Evolutionary conservation across 2,329 filamentous ascomycete genomes (phyloP), one percentile per base, ranked within the genome.

Genomic region (Aspergillus melleus): DNA sequence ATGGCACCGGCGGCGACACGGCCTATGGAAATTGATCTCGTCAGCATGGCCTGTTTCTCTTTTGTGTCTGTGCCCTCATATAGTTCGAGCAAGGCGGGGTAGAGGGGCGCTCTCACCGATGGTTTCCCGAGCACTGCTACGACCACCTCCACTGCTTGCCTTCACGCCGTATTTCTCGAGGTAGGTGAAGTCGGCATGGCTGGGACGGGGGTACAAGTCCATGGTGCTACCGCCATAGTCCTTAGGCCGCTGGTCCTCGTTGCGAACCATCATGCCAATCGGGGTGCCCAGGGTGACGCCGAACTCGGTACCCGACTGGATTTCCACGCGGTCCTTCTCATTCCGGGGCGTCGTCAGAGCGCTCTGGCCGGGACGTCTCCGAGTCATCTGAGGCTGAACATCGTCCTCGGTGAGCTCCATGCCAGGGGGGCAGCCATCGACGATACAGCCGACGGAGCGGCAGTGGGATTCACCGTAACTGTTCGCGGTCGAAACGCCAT

Each of bases 131-230:
- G 95, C 95, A 74, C 89, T 93, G 74, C 90, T 93, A 63, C 95
- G 86, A 56, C 95, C 94, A 68, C 95, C 94, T 60, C 95, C 94
- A 62, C 88, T 92, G 74, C 87, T 91, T 42, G 95, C 92, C 82
- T 96, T 96, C 68, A 96, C 88, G 59, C 94, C 94, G 76, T 99
- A 99, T 81, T 98, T 98, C 77, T 96, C 91, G 62, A 96, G 84
- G 80, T 98, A 98, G 61, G 95, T 98, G 86, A 90, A 97, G 79
- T 98, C 94, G 61, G 95, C 94, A 79, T 98, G 95, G 74, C 88
- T 92, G 39, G 94, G 95, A 54, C 95, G 86, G 4, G 95, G 95
- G 83, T 90, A 98, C 63, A 88, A 80, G 77, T 98, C 91, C 86
- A 97, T 97, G 30, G 93, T 96, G 74, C 87, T 86, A 78, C 87